A percentile compares a stretch with the other conserved stretches of the same genome.
Evolutionary conservation across 805 yeast species (phyloP).

Genomic region (Yarrowia deformans): DNA sequence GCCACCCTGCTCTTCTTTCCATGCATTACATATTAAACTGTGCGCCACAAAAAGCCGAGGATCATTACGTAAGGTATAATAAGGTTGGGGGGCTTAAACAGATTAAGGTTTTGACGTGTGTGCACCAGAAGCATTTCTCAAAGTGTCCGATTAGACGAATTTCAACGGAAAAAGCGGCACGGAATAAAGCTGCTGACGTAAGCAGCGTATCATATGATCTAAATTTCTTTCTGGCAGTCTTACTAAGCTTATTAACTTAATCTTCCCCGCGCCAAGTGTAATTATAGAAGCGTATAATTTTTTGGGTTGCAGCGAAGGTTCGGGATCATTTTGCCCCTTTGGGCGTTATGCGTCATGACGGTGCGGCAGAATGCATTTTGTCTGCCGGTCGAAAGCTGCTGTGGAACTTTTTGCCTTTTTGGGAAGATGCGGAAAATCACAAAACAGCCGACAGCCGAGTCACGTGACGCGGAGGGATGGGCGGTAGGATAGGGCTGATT

Average conservation of each 20-base stretch:
- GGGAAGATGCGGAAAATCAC: neutral
- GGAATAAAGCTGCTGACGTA: no score
- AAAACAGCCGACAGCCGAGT: neutral
- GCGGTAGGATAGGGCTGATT: neutral
- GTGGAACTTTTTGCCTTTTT: conserved; percentile 30
- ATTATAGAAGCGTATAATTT: conserved; percentile 14
- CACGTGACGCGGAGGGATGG: conserved; percentile 2
- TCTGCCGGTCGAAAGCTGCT: neutral
- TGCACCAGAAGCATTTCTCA: no score
- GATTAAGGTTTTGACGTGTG: neutral
- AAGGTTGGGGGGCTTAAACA: neutral
- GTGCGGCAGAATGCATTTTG: conserved; percentile 1
- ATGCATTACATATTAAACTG: conserved; percentile 21
- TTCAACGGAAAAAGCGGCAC: no score
- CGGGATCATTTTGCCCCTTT: conserved; percentile 15
- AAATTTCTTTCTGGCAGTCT: no score
- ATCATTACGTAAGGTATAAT: neutral
- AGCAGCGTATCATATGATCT: no score
- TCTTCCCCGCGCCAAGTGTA: conserved; percentile 1
- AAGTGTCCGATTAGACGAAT: neutral
- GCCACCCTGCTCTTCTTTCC: neutral
- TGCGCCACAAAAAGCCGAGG: conserved; percentile 25
- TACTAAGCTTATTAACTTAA: no score
- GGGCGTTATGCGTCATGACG: neutral
- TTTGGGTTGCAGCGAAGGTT: neutral